A percentile compares a stretch with the other conserved stretches of the same genome.
Evolutionary conservation across 1,139 yeast genomes (phyloP).

Genomic region (Yamadazyma taylorii): DNA sequence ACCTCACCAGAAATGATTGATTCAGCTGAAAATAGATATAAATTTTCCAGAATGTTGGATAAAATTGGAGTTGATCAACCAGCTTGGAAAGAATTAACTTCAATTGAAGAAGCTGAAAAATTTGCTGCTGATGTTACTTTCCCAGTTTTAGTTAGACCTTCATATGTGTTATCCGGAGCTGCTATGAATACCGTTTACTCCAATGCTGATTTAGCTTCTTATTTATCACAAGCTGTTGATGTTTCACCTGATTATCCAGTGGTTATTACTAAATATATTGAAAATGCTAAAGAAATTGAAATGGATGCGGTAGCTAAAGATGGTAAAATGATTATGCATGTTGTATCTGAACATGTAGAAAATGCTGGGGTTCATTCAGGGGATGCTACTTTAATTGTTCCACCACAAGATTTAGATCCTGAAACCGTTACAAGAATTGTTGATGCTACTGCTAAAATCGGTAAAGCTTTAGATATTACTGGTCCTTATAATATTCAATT

Average conservation of each 20-base stretch:
- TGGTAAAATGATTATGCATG: constrained; percentile 95
- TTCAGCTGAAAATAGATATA: constrained; percentile 96
- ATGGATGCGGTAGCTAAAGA: constrained; percentile 98
- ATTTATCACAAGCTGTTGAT: constrained; percentile 91
- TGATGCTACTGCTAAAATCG: constrained; percentile 94
- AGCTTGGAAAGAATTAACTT: constrained; percentile 97
- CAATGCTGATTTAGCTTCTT: constrained; percentile 82
- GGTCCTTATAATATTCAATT: constrained; percentile 99
- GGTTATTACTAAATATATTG: constrained; percentile 94
- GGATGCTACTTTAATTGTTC: constrained; percentile 96
- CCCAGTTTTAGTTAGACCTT: constrained; percentile 97
- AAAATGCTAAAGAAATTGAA: constrained; percentile 96
- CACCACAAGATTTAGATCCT: constrained; percentile 93
- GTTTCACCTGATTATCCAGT: constrained; percentile 98
- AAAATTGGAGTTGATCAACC: constrained; percentile 98
- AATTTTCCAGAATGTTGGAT: constrained; percentile 97
- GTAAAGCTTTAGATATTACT: constrained; percentile 91
- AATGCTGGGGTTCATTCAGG: constrained; percentile 99
- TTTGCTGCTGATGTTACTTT: constrained; percentile 90
- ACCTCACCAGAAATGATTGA: constrained; percentile 99
- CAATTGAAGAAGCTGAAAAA: constrained; percentile 87
- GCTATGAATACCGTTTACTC: constrained; percentile 98
- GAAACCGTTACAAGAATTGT: constrained; percentile 91
- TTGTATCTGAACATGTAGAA: constrained; percentile 97
- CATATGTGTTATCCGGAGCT: constrained; percentile 97